These are phyloP conservation scores for Acanthamoeba castellanii DNA, from an alignment of 208 protist genomes.

Conservation along the genomic window DNA sequence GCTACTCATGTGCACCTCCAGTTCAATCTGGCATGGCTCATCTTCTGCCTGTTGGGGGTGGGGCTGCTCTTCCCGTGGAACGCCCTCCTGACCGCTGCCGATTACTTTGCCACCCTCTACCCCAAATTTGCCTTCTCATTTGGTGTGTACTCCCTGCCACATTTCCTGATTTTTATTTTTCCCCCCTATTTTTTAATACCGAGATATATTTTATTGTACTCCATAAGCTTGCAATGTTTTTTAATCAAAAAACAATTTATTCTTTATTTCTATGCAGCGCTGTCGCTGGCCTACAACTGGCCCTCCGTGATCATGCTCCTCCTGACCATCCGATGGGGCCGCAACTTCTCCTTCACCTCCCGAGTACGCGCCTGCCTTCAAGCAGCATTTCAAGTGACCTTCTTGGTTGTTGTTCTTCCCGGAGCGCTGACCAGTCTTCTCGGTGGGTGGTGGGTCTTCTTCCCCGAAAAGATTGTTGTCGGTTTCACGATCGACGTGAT, in stretches of 20 bases:
- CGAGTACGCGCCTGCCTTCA: constrained; percentile 28
- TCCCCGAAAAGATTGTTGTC: not conserved
- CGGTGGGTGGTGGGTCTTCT: not conserved
- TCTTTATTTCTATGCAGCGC: not conserved
- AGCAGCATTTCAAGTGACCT: not conserved
- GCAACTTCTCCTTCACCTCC: constrained; percentile 76
- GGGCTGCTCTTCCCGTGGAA: constrained; percentile 80
- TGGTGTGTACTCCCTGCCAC: not conserved
- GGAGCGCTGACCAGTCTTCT: not conserved
- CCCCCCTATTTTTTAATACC: too few species aligned
- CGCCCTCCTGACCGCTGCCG: constrained; percentile 75
- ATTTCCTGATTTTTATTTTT: not conserved
- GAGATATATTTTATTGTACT: too few species aligned
- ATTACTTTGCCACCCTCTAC: constrained; percentile 77
- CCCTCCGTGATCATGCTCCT: constrained; percentile 76
- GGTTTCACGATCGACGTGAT: constrained; percentile 33
- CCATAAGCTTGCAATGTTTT: too few species aligned
- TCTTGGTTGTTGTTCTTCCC: not conserved
- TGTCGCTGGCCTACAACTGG: constrained; percentile 82
- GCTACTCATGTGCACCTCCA: not conserved
- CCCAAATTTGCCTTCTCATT: constrained; percentile 73
- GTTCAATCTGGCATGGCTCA: constrained; percentile 75
- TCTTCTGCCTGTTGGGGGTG: constrained; percentile 78
- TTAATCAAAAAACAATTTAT: too few species aligned
- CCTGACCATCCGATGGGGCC: constrained; percentile 69